Evolutionary conservation across 306 rosid species (phyloP).

Genomic region (Myrica gale): DNA sequence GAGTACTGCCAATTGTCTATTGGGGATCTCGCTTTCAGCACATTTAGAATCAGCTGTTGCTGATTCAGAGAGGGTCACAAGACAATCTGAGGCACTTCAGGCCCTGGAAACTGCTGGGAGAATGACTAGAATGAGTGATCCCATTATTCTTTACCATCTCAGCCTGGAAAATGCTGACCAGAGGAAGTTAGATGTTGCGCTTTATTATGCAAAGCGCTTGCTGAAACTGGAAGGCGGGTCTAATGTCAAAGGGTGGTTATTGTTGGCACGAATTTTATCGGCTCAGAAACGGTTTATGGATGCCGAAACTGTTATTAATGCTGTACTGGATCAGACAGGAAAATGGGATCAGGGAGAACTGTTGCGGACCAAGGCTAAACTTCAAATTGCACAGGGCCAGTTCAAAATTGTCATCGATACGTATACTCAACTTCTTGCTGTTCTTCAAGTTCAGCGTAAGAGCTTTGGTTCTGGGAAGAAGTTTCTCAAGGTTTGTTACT

Average conservation of each 20-base stretch:
- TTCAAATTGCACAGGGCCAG: constrained; percentile 69
- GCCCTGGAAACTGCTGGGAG: constrained; percentile 60
- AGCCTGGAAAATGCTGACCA: constrained; percentile 76
- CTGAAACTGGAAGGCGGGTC: constrained; percentile 67
- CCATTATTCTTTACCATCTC: constrained; percentile 55
- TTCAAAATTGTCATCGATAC: constrained; percentile 65
- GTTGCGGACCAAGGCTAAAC: constrained; percentile 82
- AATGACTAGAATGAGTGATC: constrained; percentile 60
- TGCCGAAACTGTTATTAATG: constrained; percentile 64
- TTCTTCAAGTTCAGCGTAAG: constrained; percentile 82
- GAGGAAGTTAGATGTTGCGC: constrained; percentile 73
- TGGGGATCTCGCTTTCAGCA: constrained; percentile 77
- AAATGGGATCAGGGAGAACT: constrained; percentile 90
- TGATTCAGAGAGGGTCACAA: constrained; percentile 59
- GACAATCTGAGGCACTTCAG: constrained; percentile 65
- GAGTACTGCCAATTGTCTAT: constrained; percentile 59
- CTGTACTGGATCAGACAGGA: constrained; percentile 85
- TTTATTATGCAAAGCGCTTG: constrained; percentile 54
- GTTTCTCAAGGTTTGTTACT: constrained; percentile 52
- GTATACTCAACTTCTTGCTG: constrained; percentile 64
- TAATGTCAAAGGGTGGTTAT: constrained; percentile 67
- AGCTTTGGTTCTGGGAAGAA: constrained; percentile 49
- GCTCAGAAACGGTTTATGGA: constrained; percentile 70
- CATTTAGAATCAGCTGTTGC: constrained; percentile 54
- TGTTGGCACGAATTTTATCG: constrained; percentile 72